These are phyloP conservation scores for Thinopyrum elongatum DNA, from an alignment of 176 grass and related monocot genomes.

Conservation along the genomic window DNA sequence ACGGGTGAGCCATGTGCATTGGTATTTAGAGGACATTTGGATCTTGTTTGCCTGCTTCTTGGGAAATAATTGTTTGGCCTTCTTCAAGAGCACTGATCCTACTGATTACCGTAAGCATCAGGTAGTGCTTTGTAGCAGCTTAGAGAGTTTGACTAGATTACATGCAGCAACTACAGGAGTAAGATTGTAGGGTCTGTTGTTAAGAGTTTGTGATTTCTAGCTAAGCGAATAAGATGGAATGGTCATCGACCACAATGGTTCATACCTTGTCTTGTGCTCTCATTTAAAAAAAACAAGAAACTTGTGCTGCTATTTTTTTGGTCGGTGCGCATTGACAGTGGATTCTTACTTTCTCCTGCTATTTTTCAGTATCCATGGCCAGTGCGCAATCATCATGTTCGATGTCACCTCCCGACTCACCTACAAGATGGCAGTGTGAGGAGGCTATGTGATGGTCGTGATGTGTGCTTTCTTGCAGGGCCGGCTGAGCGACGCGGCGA, in stretches of 20 bases:
- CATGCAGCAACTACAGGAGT: neutral
- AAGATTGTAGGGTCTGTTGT: neutral
- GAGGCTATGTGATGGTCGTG: no score
- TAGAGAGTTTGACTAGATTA: neutral
- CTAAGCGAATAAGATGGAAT: neutral
- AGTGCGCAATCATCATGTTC: slow-evolving; percentile 80
- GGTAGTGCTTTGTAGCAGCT: neutral
- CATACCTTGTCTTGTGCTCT: neutral
- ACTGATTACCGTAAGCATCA: neutral
- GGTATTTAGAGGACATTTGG: neutral
- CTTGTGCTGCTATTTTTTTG: neutral
- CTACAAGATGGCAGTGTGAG: no score
- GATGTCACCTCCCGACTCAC: slow-evolving; percentile 63
- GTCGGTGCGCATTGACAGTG: neutral
- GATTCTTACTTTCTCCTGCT: neutral
- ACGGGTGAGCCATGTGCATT: neutral
- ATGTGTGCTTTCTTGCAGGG: no score
- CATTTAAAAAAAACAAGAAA: no score
- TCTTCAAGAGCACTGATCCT: neutral
- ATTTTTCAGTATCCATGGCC: slow-evolving; percentile 66
- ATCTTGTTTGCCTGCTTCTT: neutral
- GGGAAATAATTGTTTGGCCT: neutral
- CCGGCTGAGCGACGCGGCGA: no score
- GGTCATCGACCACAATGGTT: neutral
- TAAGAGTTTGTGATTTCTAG: neutral